Base-by-base conservation (phyloP, 768 basidiomycete species). In the Leccinum longicurvipes region DNA sequence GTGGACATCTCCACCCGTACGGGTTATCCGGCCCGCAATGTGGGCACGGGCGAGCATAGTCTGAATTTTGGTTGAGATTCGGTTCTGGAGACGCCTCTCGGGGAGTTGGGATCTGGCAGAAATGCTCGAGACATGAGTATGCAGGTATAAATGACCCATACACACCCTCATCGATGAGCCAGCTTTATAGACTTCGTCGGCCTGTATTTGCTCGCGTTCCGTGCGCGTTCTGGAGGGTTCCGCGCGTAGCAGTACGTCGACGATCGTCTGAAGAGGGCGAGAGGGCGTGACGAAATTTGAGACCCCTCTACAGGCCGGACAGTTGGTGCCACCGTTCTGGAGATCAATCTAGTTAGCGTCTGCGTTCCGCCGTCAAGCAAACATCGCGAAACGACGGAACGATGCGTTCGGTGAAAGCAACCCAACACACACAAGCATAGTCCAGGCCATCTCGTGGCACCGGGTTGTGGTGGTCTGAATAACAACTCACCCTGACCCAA, bases 241-340 rank as follows among this genome's bases (percentile, higher is more conserved):
- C 39, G 77, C 73, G n/a, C 86, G 86, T 29, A 91, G 74, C 25
- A 93, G 72, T 7, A 85, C 71, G 63, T 93, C 89, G 54, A 92
- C 71, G 60, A 92, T 79, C 36, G 81, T 74, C 68, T 93, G 87
- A 14, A 93, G 71, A 3, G 82, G 79, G 27, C 91, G 84, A 56
- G 87, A 92, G 19, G 87, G 87, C 3, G 80, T 79, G 34, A 89
- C 89, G 23, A 79, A 76, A 24, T 79, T 85, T 14, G 89, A 85
- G n/a, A 76, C 60, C 24, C 83, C 80, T 53, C 91, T 85, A 63
- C 91, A 93, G 6, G 87, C 84, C 14, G 91, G 91, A 67, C 91
- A 93, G 62, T 83, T 89, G 19, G 87, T 86, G 51, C 91, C 91
- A 32, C 89, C 88, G 62, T 93, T 93, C 90, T 93, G 61, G 14